These are phyloP conservation scores for Neonothopanus nambi DNA, from an alignment of 1,284 basidiomycete species.

Conservation along the genomic window DNA sequence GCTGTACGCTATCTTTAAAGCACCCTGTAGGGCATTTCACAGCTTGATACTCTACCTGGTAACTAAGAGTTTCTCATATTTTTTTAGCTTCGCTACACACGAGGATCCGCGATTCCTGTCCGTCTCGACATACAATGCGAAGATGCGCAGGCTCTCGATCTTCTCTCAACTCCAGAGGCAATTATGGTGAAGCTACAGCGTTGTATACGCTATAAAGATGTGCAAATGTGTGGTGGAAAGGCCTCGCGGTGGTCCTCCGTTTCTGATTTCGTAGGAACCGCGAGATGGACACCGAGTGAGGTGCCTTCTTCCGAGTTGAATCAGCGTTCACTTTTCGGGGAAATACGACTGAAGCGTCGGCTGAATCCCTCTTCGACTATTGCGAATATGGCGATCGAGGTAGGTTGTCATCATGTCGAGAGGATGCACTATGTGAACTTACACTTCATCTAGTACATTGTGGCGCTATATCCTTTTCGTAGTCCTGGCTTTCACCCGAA, in stretches of 20 bases:
- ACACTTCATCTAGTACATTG: constrained; percentile 5
- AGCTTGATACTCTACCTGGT: background rate
- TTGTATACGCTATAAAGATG: constrained; percentile 11
- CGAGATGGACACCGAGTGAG: constrained; percentile 23
- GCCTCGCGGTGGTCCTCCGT: constrained; percentile 19
- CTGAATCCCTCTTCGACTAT: constrained; percentile 9
- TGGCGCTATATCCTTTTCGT: constrained; percentile 10
- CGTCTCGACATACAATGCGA: background rate
- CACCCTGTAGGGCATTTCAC: background rate
- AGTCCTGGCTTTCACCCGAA: constrained; percentile 8
- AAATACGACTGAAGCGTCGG: constrained; percentile 1
- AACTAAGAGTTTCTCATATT: constrained; percentile 2
- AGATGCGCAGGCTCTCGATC: constrained; percentile 8
- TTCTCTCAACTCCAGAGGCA: constrained; percentile 3
- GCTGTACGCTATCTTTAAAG: constrained; percentile 6
- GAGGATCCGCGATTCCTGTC: constrained; percentile 11
- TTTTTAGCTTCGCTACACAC: constrained; percentile 2
- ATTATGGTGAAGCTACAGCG: background rate
- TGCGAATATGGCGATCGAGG: constrained; percentile 11
- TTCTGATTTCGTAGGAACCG: constrained; percentile 8
- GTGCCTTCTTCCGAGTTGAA: background rate
- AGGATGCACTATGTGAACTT: background rate
- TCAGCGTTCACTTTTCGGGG: constrained; percentile 1
- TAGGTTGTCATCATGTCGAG: background rate
- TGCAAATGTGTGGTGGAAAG: constrained; percentile 12